Base-by-base conservation (phyloP, 345 rosid species). In the Cardamine resedifolia region DNA sequence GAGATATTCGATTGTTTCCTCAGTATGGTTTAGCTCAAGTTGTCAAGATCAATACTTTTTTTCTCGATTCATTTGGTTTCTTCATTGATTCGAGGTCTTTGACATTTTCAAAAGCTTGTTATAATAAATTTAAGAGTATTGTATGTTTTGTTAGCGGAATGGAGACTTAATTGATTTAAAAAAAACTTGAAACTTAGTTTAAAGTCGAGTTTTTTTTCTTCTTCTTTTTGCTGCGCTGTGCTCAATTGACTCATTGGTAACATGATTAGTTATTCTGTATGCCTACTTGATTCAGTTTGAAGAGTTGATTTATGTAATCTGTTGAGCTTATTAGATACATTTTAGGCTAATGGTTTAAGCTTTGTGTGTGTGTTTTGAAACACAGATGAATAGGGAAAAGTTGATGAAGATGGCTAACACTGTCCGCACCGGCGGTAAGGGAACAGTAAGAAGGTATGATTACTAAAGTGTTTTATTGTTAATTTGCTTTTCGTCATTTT, bases 381-480 rank as follows among this genome's bases (percentile, higher is more conserved):
- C 27, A 59, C 82, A 92, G 98, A 92, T 92, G 98, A 83, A 92
- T 53, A 77, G 85, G 71, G 98, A 92, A 59, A 92, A 80, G 86
- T 96, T 92, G 69, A 85, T 78, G 87, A 92, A 84, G 89, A 92
- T 92, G 96, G 98, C 98, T 6, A 84, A 84, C 80, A 86, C 98
- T 9, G 98, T 92, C 66, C 98, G 98, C 86, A 92, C 98, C 4
- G 98, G 98, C 27, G 98, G 98, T 8, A 92, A 92, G 80, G 98
- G 98, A 20, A 92, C 91, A 76, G 64, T 92, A 77, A 86, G 98
- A 84, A 90, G 98, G 97, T 61, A n/a, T 7, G 4, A 11, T 90
- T 43, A 26, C 7, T 10, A n/a, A 6, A 14, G 8, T 20, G 14
- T 39, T 28, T 34, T 39, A 0, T 38, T 39, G 18, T 38, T 1